Evolutionary conservation across 2,329 filamentous ascomycete species (phyloP).

Genomic region (Hyphodiscus sp.): DNA sequence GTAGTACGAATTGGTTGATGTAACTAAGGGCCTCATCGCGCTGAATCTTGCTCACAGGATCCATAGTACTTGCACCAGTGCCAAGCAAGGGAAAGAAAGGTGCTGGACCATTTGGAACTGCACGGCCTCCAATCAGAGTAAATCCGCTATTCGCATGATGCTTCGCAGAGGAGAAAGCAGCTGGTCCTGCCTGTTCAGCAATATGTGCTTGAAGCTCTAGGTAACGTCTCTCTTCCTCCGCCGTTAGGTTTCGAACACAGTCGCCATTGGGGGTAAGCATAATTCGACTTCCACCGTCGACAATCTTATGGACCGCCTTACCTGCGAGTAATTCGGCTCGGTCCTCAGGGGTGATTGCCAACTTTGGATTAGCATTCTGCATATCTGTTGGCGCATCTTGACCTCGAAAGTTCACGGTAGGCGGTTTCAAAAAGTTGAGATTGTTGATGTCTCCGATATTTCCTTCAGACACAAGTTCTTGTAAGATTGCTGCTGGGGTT

Average conservation of each 20-base stretch:
- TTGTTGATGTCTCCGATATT: slow-evolving; percentile 31
- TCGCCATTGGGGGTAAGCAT: slow-evolving; percentile 72
- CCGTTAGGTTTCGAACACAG: slow-evolving; percentile 64
- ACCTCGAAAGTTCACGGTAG: slow-evolving; percentile 29
- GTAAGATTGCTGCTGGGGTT: slow-evolving; percentile 31
- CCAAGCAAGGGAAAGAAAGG: slow-evolving; percentile 49
- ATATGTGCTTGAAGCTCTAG: slow-evolving; percentile 60
- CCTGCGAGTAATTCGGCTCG: slow-evolving; percentile 49
- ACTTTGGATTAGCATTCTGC: slow-evolving; percentile 31
- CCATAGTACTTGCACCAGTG: slow-evolving; percentile 35
- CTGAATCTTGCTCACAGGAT: slow-evolving; percentile 59
- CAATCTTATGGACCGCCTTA: slow-evolving; percentile 52
- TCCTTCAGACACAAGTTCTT: slow-evolving; percentile 32
- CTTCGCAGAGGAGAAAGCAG: slow-evolving; percentile 49
- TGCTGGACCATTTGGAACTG: slow-evolving; percentile 57
- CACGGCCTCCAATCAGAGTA: slow-evolving; percentile 56
- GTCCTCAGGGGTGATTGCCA: slow-evolving; percentile 47
- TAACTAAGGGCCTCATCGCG: slow-evolving; percentile 60
- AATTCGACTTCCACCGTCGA: slow-evolving; percentile 56
- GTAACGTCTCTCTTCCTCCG: slow-evolving; percentile 64
- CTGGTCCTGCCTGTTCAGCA: slow-evolving; percentile 45
- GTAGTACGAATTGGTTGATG: slow-evolving; percentile 63
- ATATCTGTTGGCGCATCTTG: slow-evolving; percentile 26
- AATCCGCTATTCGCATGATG: slow-evolving; percentile 52
- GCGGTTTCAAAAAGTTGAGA: slow-evolving; percentile 37